These are phyloP conservation scores for Lentithecium fluviatile DNA, from an alignment of 495 filamentous ascomycete species.

Conservation along the genomic window DNA sequence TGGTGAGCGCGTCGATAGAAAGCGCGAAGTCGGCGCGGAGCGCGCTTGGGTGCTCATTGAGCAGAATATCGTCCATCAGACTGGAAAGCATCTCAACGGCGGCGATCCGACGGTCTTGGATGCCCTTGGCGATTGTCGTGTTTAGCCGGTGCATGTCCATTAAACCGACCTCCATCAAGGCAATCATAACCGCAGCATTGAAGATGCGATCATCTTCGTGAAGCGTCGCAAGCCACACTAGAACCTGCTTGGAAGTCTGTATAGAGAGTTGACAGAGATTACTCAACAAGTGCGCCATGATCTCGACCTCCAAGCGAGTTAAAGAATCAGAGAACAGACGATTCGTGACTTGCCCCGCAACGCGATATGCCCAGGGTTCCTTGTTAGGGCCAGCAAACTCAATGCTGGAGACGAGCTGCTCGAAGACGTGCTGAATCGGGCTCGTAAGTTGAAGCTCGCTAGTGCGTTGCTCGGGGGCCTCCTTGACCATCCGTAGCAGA, in stretches of 20 bases:
- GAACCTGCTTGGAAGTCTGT: conserved; percentile 69
- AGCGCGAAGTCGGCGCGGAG: conserved; percentile 84
- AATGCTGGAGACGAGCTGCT: conserved; percentile 54
- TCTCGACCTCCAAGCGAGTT: conserved; percentile 70
- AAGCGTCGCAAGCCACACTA: conserved; percentile 66
- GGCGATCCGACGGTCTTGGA: conserved; percentile 63
- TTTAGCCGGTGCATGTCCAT: conserved; percentile 82
- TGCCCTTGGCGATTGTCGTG: conserved; percentile 65
- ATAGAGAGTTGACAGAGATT: conserved; percentile 76
- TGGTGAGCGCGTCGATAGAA: conserved; percentile 71
- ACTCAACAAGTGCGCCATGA: conserved; percentile 76
- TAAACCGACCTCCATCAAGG: conserved; percentile 69
- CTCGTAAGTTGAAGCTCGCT: conserved; percentile 54
- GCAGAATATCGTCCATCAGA: conserved; percentile 71
- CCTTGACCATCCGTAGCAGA: conserved; percentile 62
- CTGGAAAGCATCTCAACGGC: conserved; percentile 74
- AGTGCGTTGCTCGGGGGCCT: conserved; percentile 67
- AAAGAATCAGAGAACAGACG: conserved; percentile 62
- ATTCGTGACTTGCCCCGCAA: conserved; percentile 68
- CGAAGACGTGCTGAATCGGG: conserved; percentile 42
- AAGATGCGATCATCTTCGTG: conserved; percentile 76
- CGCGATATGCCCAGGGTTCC: conserved; percentile 66
- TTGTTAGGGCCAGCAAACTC: conserved; percentile 49
- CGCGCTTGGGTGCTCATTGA: conserved; percentile 71
- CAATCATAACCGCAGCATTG: conserved; percentile 71